phyloP scores from a whole-genome alignment of 1,284 basidiomycete species.

The Papiliotrema fonsecae region DNA sequence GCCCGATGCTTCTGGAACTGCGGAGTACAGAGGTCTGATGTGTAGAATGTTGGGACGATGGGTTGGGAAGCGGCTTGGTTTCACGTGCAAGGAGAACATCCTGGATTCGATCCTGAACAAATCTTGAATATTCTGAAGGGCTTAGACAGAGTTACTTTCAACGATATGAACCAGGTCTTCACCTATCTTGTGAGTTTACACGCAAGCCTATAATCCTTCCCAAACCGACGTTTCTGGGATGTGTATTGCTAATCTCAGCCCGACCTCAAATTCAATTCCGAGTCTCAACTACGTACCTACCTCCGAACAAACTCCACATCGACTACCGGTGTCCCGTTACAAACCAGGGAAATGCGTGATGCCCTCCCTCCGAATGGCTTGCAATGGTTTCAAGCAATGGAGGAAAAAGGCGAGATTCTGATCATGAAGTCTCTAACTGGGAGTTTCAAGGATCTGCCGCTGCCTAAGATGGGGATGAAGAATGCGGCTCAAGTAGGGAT shows the following conservation, averaged over 20 bases:
- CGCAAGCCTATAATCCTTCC: too few relatives aligned
- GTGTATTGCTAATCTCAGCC: too few relatives aligned
- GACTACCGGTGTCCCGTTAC: slow-evolving; percentile 25
- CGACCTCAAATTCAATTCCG: slow-evolving; percentile 31
- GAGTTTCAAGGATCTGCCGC: slow-evolving; percentile 33
- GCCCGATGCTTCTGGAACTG: background rate
- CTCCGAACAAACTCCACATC: slow-evolving; percentile 39
- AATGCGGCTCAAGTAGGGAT: slow-evolving; percentile 19
- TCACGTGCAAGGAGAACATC: slow-evolving; percentile 28
- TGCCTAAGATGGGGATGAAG: slow-evolving; percentile 39
- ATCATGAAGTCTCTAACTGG: slow-evolving; percentile 41
- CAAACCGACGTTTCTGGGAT: too few relatives aligned
- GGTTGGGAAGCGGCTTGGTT: slow-evolving; percentile 32
- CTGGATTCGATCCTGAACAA: slow-evolving; percentile 23
- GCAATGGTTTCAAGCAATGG: slow-evolving; percentile 26
- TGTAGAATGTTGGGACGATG: slow-evolving; percentile 26
- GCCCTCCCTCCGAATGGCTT: slow-evolving; percentile 20
- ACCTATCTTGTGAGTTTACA: slow-evolving; percentile 40
- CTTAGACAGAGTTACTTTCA: slow-evolving; percentile 39
- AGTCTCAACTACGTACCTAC: slow-evolving; percentile 32
- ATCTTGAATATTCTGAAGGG: slow-evolving; percentile 38
- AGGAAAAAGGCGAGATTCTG: slow-evolving; percentile 35
- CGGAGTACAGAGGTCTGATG: background rate
- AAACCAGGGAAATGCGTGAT: slow-evolving; percentile 25
- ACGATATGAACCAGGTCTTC: slow-evolving; percentile 40